These are phyloP conservation scores for Senna tora DNA, from an alignment of 306 rosid species.

Conservation along the genomic window DNA sequence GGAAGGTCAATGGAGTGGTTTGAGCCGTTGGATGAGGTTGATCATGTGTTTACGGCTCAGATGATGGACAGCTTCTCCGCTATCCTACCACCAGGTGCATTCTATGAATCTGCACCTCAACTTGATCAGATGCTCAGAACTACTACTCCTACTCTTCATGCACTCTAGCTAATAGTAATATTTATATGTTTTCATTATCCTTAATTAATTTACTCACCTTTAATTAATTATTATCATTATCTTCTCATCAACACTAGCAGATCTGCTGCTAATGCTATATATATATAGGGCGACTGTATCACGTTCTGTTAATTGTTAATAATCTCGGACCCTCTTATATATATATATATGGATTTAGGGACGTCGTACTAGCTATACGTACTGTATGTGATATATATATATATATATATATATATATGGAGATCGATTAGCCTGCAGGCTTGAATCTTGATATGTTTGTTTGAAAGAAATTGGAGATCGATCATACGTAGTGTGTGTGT, in stretches of 20 bases:
- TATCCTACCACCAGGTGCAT: slow-evolving; percentile 39
- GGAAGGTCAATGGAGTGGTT: slow-evolving; percentile 35
- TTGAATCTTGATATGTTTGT: too few relatives aligned
- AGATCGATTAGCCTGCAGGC: too few relatives aligned
- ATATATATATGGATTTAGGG: too few relatives aligned
- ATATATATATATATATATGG: neutral
- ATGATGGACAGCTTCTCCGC: slow-evolving; percentile 59
- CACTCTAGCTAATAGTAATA: slow-evolving; percentile 39
- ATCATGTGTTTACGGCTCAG: slow-evolving; percentile 52
- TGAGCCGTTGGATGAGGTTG: slow-evolving; percentile 48
- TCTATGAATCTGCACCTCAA: slow-evolving; percentile 47
- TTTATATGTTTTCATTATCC: too few relatives aligned
- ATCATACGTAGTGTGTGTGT: too few relatives aligned
- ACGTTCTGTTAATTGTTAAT: neutral
- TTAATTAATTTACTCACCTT: neutral
- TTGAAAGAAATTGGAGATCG: neutral
- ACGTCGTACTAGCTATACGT: too few relatives aligned
- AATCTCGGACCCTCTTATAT: neutral
- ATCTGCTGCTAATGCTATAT: too few relatives aligned
- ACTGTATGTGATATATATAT: too few relatives aligned
- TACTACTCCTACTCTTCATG: too few relatives aligned
- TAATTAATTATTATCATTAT: neutral
- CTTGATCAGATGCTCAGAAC: slow-evolving; percentile 36
- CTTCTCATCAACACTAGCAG: neutral
- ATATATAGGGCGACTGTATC: neutral